Conservation (phyloP, 2,329 filamentous ascomycete genomes). For the Ceratocystis eucalypticola region DNA sequence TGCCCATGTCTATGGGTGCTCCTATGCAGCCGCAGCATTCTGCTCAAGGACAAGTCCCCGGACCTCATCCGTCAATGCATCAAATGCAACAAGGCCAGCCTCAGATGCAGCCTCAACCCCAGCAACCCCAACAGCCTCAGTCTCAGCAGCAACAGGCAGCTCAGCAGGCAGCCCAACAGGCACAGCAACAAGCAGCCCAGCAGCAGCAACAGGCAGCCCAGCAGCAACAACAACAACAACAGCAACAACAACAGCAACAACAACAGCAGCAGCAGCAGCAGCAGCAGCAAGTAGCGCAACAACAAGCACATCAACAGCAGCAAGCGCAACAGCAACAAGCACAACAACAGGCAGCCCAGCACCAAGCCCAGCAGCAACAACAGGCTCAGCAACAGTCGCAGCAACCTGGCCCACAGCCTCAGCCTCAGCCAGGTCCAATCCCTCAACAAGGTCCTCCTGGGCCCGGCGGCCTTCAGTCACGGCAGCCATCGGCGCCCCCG, state of each 20-base stretch:
- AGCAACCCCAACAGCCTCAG: constrained; percentile 21
- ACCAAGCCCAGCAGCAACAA: constrained; percentile 25
- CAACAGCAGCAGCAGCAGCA: constrained; percentile 27
- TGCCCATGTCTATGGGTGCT: constrained; percentile 20
- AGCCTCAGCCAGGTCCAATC: constrained; percentile 27
- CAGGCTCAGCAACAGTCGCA: constrained; percentile 23
- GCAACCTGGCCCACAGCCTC: constrained; percentile 1
- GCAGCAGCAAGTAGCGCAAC: constrained; percentile 24
- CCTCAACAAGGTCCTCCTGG: constrained; percentile 6
- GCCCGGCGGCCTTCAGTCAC: constrained; percentile 1
- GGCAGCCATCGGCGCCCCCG: constrained; percentile 12
- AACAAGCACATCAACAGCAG: constrained; percentile 28
- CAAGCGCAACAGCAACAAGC: constrained; percentile 28
- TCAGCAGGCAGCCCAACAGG: not conserved
- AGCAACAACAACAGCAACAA: constrained; percentile 28
- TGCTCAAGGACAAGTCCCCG: constrained; percentile 18
- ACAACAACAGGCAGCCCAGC: constrained; percentile 27
- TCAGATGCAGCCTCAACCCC: constrained; percentile 6
- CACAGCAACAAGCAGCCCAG: constrained; percentile 6
- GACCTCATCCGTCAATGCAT: constrained; percentile 31
- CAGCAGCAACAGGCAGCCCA: constrained; percentile 26
- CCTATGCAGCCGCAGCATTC: constrained; percentile 21
- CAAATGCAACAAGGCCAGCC: constrained; percentile 16
- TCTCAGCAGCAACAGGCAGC: constrained; percentile 24
- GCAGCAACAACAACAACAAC: constrained; percentile 15